Conservation (phyloP, 2,329 filamentous ascomycete genomes). For the Triangularia verruculosa region DNA sequence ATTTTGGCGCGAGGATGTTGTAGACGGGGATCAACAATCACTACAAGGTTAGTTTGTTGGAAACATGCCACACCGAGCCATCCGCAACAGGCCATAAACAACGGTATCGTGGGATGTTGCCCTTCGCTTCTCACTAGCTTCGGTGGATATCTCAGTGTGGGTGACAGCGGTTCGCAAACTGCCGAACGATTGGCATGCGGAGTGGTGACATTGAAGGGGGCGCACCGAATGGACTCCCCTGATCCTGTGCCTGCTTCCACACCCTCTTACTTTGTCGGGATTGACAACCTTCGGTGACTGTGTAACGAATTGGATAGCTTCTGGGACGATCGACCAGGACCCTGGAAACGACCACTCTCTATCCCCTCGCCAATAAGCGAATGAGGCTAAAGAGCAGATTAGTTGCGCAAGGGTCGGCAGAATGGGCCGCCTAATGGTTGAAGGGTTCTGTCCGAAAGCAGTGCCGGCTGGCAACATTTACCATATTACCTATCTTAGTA, state of each 20-base stretch:
- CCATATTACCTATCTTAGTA: neutral
- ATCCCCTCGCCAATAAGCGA: neutral
- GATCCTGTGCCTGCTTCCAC: neutral
- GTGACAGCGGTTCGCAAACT: slow-evolving; percentile 3
- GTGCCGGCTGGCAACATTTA: neutral
- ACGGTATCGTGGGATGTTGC: neutral
- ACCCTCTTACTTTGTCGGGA: neutral
- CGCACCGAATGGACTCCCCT: neutral
- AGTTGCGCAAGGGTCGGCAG: neutral
- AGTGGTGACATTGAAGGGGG: neutral
- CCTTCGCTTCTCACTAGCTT: neutral
- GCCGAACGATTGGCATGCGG: neutral
- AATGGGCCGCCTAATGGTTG: slow-evolving; percentile 3
- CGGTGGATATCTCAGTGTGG: neutral
- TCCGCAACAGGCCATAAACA: neutral
- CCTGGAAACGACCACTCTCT: neutral
- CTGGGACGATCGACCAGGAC: slow-evolving; percentile 1
- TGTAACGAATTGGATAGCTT: neutral
- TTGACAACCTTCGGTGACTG: neutral
- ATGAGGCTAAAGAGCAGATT: neutral
- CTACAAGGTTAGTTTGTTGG: neutral
- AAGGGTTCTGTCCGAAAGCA: neutral
- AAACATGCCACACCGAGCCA: neutral
- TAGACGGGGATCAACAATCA: neutral
- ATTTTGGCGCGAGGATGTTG: neutral